A percentile compares a stretch with the other conserved stretches of the same genome.
These are phyloP conservation scores for Dactylellina haptotyla DNA, from an alignment of 2,329 filamentous ascomycete species.

Conservation along the genomic window DNA sequence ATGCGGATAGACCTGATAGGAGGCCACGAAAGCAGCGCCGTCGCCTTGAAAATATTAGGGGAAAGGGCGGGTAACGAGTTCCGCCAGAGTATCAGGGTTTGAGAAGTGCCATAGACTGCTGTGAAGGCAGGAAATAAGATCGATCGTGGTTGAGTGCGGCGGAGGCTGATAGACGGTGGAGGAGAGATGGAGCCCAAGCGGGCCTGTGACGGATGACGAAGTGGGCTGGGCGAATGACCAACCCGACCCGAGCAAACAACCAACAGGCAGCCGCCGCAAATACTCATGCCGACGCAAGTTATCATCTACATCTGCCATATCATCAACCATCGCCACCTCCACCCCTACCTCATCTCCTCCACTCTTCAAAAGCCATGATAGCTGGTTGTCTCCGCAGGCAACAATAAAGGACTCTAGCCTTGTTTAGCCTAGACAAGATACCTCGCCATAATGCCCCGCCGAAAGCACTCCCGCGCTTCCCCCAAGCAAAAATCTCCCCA, in stretches of 20 bases:
- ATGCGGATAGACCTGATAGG: too few relatives aligned
- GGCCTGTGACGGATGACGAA: slow-evolving; percentile 37
- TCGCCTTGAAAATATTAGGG: too few relatives aligned
- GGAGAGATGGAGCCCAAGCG: slow-evolving; percentile 19
- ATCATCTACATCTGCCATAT: not conserved
- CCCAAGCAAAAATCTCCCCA: slow-evolving; percentile 7
- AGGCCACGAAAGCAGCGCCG: too few relatives aligned
- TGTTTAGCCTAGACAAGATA: not conserved
- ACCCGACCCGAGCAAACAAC: not conserved
- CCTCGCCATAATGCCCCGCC: slow-evolving; percentile 24
- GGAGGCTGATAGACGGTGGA: slow-evolving; percentile 36
- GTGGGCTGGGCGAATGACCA: slow-evolving; percentile 25
- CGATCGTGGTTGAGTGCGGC: not conserved
- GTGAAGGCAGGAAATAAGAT: not conserved
- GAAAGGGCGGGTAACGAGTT: too few relatives aligned
- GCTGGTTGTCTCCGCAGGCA: too few relatives aligned
- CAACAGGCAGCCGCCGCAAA: slow-evolving; percentile 12
- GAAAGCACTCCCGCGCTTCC: slow-evolving; percentile 23
- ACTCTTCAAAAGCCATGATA: not conserved
- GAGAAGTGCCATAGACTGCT: not conserved
- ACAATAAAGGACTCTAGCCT: too few relatives aligned
- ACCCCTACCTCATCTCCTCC: slow-evolving; percentile 67
- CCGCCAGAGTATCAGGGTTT: not conserved
- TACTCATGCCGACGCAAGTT: not conserved
- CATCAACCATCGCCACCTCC: slow-evolving; percentile 56